A percentile compares a stretch with the other conserved stretches of the same genome.
These are phyloP conservation scores for Yamadazyma philogaea DNA, from an alignment of 805 yeast genomes.

Conservation along the genomic window DNA sequence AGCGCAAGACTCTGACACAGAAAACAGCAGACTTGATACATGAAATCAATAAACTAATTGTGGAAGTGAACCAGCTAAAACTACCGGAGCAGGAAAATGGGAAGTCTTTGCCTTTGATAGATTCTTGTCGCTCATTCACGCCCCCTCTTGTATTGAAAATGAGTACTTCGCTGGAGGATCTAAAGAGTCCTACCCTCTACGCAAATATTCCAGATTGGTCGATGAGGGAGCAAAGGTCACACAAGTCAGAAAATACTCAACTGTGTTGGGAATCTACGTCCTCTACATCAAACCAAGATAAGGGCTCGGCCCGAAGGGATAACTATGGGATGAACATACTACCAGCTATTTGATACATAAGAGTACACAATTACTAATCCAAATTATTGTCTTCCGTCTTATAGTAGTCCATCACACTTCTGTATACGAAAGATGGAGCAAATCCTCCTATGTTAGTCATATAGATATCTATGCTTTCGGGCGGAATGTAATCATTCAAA, in stretches of 20 bases:
- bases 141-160: background rate
- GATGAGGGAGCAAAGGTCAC: too few relatives aligned
- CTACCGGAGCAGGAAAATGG: background rate
- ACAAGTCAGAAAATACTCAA: too few relatives aligned
- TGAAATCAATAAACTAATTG: conserved; percentile 4
- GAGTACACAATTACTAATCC: conserved; percentile 27
- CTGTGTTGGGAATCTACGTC: background rate
- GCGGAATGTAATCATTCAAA: conserved; percentile 83
- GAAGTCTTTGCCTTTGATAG: background rate
- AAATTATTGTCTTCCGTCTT: conserved; percentile 75
- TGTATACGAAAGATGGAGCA: conserved; percentile 92
- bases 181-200: background rate
- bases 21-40: conserved; percentile 1
- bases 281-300: background rate
- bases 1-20: background rate
- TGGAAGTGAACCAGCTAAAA: background rate
- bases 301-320: background rate
- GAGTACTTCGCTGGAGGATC: background rate
- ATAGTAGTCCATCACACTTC: conserved; percentile 93
- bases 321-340: background rate
- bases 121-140: background rate
- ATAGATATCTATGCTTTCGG: conserved; percentile 90
- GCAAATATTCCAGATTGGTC: background rate
- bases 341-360: background rate
- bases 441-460: conserved; percentile 95